Conservation (phyloP, 208 protist species). For the Naegleria lovaniensis region DNA sequence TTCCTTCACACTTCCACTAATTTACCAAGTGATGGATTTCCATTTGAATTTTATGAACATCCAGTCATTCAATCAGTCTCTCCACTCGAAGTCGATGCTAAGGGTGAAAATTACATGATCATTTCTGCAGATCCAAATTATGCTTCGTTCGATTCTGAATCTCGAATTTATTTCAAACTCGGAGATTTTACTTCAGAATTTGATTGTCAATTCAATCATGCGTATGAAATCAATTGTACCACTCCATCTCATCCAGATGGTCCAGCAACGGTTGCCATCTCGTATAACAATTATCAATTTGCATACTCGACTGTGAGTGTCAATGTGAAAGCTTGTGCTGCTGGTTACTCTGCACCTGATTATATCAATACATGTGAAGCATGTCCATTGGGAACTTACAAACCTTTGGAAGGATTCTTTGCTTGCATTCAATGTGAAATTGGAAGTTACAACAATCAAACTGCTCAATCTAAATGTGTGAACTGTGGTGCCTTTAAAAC, state of each 20-base stretch:
- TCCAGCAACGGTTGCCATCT: not conserved
- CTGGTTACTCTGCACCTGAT: not conserved
- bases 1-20: not conserved
- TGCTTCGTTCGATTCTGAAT: not conserved
- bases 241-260: not conserved
- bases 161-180: not conserved
- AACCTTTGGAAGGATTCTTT: slow-evolving; percentile 20
- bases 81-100: not conserved
- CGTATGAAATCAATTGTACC: not conserved
- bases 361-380: not conserved
- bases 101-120: not conserved
- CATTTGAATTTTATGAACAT: slow-evolving; percentile 8
- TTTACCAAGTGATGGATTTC: not conserved
- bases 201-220: not conserved
- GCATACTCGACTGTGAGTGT: not conserved
- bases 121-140: not conserved
- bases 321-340: not conserved
- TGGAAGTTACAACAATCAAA: not conserved
- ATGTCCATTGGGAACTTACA: not conserved
- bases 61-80: not conserved
- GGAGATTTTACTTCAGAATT: not conserved
- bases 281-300: slow-evolving; percentile 1
- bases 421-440: not conserved
- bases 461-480: not conserved
- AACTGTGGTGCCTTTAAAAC: not conserved